phyloP scores from a whole-genome alignment of 345 rosid genomes.

The Turnera subulata region DNA sequence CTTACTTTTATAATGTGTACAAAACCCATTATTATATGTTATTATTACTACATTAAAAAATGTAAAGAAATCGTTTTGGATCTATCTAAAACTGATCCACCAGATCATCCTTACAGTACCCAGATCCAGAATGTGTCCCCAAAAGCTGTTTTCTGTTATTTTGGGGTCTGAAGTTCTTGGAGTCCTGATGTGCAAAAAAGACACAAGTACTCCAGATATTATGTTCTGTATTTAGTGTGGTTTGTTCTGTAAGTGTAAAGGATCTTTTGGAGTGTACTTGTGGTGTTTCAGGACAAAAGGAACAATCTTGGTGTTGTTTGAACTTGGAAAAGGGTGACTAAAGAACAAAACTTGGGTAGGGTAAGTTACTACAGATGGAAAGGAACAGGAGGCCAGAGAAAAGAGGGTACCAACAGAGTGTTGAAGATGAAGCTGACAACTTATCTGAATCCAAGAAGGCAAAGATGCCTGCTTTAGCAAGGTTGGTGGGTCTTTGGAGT shows the following conservation, averaged over 20 bases:
- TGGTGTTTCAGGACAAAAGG: constrained; percentile 17
- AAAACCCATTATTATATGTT: constrained; percentile 2
- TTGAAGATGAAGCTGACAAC: constrained; percentile 43
- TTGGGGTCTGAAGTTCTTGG: not conserved
- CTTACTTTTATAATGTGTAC: not conserved
- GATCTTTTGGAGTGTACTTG: constrained; percentile 26
- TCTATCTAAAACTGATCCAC: constrained; percentile 5
- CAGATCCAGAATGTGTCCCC: constrained; percentile 10
- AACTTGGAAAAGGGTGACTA: constrained; percentile 17
- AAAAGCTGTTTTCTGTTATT: not conserved
- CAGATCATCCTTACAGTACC: constrained; percentile 4
- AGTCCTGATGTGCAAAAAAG: not conserved
- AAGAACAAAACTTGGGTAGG: not conserved
- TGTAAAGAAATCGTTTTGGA: constrained; percentile 9
- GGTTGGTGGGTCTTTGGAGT: constrained; percentile 37
- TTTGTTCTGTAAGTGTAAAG: constrained; percentile 27
- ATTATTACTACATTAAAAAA: not conserved
- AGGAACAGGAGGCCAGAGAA: constrained; percentile 48
- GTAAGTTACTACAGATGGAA: constrained; percentile 49
- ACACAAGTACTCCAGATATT: not conserved
- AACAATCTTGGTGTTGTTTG: constrained; percentile 15
- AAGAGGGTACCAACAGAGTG: constrained; percentile 44
- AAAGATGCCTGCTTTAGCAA: constrained; percentile 77
- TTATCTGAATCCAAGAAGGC: constrained; percentile 61
- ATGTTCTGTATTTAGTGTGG: constrained; percentile 4